Evolutionary conservation across 2,329 filamentous ascomycete genomes (phyloP).

Genomic region (Iodosphaeria phyllophila): DNA sequence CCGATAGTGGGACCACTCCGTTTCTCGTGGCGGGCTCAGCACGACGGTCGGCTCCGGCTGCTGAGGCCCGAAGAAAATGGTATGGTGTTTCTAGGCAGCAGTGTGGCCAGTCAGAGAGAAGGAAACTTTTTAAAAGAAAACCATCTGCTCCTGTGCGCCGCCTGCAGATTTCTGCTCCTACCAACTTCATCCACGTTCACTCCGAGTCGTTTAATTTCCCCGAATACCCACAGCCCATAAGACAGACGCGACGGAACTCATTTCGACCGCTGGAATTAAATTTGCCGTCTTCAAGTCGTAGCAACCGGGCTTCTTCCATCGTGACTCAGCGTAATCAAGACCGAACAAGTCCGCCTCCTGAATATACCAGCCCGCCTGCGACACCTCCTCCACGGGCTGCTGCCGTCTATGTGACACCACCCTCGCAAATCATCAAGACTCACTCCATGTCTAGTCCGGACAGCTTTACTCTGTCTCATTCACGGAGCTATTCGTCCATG

Average conservation of each 20-base stretch:
- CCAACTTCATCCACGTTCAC: slow-evolving; percentile 39
- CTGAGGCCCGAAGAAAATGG: slow-evolving; percentile 17
- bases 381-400: slow-evolving; percentile 21
- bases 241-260: slow-evolving; percentile 13
- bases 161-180: slow-evolving; percentile 37
- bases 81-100: slow-evolving; percentile 20
- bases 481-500: slow-evolving; percentile 29
- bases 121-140: slow-evolving; percentile 22
- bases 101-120: slow-evolving; percentile 24
- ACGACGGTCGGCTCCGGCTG: slow-evolving; percentile 10
- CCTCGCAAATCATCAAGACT: too few relatives aligned
- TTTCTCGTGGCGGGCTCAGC: too few relatives aligned
- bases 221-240: slow-evolving; percentile 7
- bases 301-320: slow-evolving; percentile 21
- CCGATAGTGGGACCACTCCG: too few relatives aligned
- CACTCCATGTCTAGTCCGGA: slow-evolving; percentile 15
- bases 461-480: slow-evolving; percentile 16
- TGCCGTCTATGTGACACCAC: too few relatives aligned
- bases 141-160: slow-evolving; percentile 23
- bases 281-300: too few relatives aligned
- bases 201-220: slow-evolving; percentile 16
- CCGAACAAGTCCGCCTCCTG: slow-evolving; percentile 33
- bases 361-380: slow-evolving; percentile 15
- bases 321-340: slow-evolving; percentile 33
- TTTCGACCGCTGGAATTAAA: slow-evolving; percentile 39